Percentiles rank a stretch among this genome's conserved stretches.
Conservation (phyloP, 1,139 yeast genomes). For the Diutina siamensis region DNA sequence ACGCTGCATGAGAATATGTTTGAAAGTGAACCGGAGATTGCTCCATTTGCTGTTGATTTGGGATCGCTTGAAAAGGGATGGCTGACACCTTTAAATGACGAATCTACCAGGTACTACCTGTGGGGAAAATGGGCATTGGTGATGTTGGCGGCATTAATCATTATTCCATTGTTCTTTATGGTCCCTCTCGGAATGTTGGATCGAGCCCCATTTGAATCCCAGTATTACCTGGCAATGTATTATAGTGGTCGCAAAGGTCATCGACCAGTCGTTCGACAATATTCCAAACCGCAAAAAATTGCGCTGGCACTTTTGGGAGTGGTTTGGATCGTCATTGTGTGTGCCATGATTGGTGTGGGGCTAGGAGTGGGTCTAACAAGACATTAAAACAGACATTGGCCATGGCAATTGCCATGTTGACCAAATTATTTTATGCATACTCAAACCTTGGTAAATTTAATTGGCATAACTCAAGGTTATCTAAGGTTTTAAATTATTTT, state of each 20-base stretch:
- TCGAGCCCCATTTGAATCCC: neutral
- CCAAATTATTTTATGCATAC: no score
- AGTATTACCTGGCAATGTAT: neutral
- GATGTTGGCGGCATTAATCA: neutral
- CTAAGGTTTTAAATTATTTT: no score
- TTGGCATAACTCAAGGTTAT: no score
- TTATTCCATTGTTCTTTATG: conserved; percentile 1
- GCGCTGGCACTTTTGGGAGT: neutral
- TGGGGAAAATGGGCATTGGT: neutral
- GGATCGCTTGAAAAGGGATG: conserved; percentile 1
- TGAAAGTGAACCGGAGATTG: neutral
- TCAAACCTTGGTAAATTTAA: no score
- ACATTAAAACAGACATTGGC: neutral
- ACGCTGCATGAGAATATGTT: neutral
- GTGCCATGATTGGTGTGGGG: conserved; percentile 3
- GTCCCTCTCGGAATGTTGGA: conserved; percentile 1
- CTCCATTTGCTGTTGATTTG: neutral
- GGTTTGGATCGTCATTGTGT: neutral
- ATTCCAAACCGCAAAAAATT: neutral
- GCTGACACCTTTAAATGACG: neutral
- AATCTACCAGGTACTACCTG: neutral
- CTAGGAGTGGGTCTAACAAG: conserved; percentile 2
- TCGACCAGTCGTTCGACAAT: neutral
- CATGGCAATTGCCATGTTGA: no score
- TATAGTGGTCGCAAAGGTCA: neutral